Conservation (phyloP, 805 yeast species). For the Candida schatavii region DNA sequence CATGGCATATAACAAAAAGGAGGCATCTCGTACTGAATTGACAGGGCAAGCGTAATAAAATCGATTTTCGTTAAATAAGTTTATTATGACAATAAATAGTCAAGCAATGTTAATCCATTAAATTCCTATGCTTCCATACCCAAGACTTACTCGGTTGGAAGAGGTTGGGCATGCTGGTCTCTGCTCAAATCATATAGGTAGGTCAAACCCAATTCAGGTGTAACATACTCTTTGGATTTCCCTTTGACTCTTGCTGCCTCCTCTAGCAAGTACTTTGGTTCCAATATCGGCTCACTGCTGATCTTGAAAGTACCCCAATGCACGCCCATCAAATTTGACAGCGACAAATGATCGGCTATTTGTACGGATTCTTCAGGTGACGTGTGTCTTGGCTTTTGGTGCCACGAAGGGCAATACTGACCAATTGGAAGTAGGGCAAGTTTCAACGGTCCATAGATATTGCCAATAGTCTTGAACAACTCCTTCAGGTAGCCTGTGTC, state of each 20-base stretch:
- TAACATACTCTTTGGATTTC: slow-evolving; percentile 42
- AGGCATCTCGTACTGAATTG: too few species aligned
- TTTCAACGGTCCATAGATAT: slow-evolving; percentile 52
- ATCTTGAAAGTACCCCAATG: slow-evolving; percentile 96
- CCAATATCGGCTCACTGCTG: slow-evolving; percentile 83
- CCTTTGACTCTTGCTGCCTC: slow-evolving; percentile 43
- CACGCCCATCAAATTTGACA: slow-evolving; percentile 72
- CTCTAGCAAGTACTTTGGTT: slow-evolving; percentile 66
- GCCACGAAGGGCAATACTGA: slow-evolving; percentile 94
- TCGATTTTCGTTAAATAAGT: too few species aligned
- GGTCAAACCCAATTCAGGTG: slow-evolving; percentile 78
- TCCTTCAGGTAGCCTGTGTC: slow-evolving; percentile 89
- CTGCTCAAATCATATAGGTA: slow-evolving; percentile 45
- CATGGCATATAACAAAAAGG: too few species aligned
- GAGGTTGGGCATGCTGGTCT: slow-evolving; percentile 6
- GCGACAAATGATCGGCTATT: slow-evolving; percentile 61
- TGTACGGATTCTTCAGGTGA: slow-evolving; percentile 74
- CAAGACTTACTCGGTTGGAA: too few species aligned
- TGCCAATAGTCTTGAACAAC: slow-evolving; percentile 63
- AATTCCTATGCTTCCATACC: too few species aligned
- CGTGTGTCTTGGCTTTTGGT: slow-evolving; percentile 84
- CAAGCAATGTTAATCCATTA: too few species aligned
- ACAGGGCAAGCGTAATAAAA: too few species aligned
- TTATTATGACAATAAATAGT: too few species aligned
- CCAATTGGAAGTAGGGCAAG: slow-evolving; percentile 88